These are phyloP conservation scores for Fremontodendron californicum DNA, from an alignment of 345 rosid genomes.

Conservation along the genomic window DNA sequence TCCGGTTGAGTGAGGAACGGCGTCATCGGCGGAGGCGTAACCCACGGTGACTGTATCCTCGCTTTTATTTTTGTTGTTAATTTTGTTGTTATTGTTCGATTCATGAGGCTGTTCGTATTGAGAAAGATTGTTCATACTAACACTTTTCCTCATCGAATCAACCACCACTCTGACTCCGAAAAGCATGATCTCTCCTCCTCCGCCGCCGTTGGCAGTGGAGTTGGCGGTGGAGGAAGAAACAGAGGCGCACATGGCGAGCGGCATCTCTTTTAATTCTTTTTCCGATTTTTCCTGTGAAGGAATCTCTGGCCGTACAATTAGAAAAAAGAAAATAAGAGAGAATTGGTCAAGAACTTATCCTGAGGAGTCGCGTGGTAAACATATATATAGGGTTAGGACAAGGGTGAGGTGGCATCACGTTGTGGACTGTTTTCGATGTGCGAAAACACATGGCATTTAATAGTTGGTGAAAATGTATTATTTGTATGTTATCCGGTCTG, in stretches of 20 bases:
- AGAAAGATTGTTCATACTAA: slow-evolving; percentile 83
- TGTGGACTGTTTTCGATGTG: slow-evolving; percentile 8
- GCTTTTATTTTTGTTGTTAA: slow-evolving; percentile 8
- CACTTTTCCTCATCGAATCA: slow-evolving; percentile 91
- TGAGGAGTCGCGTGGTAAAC: slow-evolving; percentile 12
- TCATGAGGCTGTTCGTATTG: slow-evolving; percentile 60
- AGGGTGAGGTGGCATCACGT: slow-evolving; percentile 20
- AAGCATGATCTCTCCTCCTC: slow-evolving; percentile 61
- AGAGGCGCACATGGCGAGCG: slow-evolving; percentile 27
- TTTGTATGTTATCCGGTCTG: background rate
- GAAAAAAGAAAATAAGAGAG: background rate
- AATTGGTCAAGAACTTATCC: slow-evolving; percentile 9
- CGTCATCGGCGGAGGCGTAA: slow-evolving; percentile 83
- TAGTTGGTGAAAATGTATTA: background rate
- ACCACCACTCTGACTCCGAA: slow-evolving; percentile 89
- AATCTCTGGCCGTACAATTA: slow-evolving; percentile 27
- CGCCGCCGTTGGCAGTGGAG: slow-evolving; percentile 15
- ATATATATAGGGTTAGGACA: background rate
- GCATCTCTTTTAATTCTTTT: background rate
- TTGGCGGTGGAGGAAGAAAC: slow-evolving; percentile 14
- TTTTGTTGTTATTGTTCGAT: slow-evolving; percentile 7
- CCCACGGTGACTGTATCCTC: slow-evolving; percentile 39
- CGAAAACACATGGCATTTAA: slow-evolving; percentile 5
- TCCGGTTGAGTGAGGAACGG: slow-evolving; percentile 40
- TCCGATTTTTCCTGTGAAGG: background rate